Evolutionary conservation across 1,284 basidiomycete species (phyloP).

Genomic region (Stereum hirsutum): DNA sequence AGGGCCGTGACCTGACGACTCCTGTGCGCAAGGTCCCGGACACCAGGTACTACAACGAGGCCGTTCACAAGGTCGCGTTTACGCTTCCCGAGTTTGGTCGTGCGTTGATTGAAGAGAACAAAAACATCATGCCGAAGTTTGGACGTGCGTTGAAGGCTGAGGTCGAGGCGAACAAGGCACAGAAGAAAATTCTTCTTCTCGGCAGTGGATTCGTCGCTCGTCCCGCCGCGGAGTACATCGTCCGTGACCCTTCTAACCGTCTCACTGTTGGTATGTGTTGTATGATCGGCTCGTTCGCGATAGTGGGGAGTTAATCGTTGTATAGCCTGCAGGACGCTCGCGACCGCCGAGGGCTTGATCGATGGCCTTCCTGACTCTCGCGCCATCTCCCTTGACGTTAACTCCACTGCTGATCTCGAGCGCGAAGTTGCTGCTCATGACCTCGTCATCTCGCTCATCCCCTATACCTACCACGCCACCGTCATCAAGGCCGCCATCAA

Average conservation of each 20-base stretch:
- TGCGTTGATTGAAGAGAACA: slow-evolving; percentile 63
- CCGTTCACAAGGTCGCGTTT: slow-evolving; percentile 82
- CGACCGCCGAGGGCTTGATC: slow-evolving; percentile 62
- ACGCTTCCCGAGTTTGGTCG: slow-evolving; percentile 89
- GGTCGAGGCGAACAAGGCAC: slow-evolving; percentile 24
- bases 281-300: no score
- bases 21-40: slow-evolving; percentile 62
- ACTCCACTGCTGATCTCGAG: slow-evolving; percentile 66
- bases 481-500: slow-evolving; percentile 97
- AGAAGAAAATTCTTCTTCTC: slow-evolving; percentile 80
- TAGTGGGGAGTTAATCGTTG: no score
- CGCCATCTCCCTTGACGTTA: slow-evolving; percentile 82
- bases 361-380: slow-evolving; percentile 63
- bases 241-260: slow-evolving; percentile 74
- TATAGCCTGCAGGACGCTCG: slow-evolving; percentile 79
- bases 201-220: slow-evolving; percentile 94
- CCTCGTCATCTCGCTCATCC: slow-evolving; percentile 94
- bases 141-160: slow-evolving; percentile 38
- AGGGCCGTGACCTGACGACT: slow-evolving; percentile 58
- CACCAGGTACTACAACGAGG: slow-evolving; percentile 83
- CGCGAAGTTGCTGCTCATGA: slow-evolving; percentile 80
- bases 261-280: slow-evolving; percentile 66
- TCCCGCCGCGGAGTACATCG: slow-evolving; percentile 91
- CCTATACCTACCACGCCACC: slow-evolving; percentile 86
- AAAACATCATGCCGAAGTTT: slow-evolving; percentile 61